Conservation (phyloP, 1,139 yeast genomes). For the Wickerhamomyces sp. region DNA sequence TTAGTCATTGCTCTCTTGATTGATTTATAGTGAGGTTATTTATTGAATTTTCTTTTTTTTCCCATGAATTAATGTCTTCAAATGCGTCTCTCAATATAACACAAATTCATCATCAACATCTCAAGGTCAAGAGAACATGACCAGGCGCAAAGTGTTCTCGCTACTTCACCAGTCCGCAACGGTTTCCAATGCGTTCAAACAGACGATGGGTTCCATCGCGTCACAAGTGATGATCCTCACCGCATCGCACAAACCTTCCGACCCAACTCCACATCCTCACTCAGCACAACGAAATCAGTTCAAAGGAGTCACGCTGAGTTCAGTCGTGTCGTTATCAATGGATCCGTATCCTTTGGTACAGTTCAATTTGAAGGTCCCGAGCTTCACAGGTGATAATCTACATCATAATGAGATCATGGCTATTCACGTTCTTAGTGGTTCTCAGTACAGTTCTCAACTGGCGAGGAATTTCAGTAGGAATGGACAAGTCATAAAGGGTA, state of each 20-base stretch:
- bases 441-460: conserved; percentile 41
- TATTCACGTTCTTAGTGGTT: conserved; percentile 69
- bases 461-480: conserved; percentile 64
- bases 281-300: conserved; percentile 11
- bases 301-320: conserved; percentile 74
- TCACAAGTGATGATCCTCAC: conserved; percentile 38
- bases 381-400: conserved; percentile 63
- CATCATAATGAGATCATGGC: conserved; percentile 57
- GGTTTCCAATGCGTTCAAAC: conserved; percentile 23
- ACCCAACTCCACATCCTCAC: conserved; percentile 13
- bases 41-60: not conserved
- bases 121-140: not conserved
- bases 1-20: no score
- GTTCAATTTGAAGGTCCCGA: conserved; percentile 79
- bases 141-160: not conserved
- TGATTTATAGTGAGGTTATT: not conserved
- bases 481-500: conserved; percentile 24
- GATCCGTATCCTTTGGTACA: conserved; percentile 70
- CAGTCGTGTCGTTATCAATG: conserved; percentile 73
- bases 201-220: conserved; percentile 34
- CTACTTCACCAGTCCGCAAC: not conserved
- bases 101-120: not conserved
- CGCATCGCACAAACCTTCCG: conserved; percentile 22
- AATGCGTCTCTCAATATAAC: no score
- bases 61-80: not conserved